Evolutionary conservation across 345 rosid species (phyloP).

Genomic region (Laguncularia racemosa): DNA sequence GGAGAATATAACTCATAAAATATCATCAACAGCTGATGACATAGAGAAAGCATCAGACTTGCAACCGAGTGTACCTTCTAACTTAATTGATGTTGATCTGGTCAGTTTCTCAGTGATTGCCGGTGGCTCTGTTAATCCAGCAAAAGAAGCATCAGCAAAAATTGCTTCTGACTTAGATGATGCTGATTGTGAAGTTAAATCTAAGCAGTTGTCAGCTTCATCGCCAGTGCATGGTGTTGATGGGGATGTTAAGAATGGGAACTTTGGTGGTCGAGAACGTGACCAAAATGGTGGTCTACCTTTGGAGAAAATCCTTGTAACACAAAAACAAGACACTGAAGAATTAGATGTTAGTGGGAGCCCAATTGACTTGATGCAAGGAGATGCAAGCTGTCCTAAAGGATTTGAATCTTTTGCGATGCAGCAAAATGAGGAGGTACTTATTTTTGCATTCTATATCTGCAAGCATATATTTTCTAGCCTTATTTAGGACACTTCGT

Average conservation of each 20-base stretch:
- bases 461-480: too few relatives aligned
- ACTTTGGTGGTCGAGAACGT: constrained; percentile 7
- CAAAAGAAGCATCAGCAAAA: constrained; percentile 19
- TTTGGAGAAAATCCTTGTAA: constrained; percentile 14
- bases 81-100: constrained; percentile 9
- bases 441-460: neutral
- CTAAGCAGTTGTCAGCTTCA: constrained; percentile 23
- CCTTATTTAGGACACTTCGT: too few relatives aligned
- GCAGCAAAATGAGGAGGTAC: constrained; percentile 46
- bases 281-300: constrained; percentile 8
- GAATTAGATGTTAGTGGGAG: constrained; percentile 19
- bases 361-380: constrained; percentile 14
- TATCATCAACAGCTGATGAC: too few relatives aligned
- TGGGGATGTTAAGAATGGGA: constrained; percentile 8
- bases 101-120: constrained; percentile 11
- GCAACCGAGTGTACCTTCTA: constrained; percentile 8
- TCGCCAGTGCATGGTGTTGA: constrained; percentile 9
- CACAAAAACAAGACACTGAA: constrained; percentile 23
- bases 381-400: constrained; percentile 15
- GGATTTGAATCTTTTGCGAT: constrained; percentile 29
- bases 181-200: constrained; percentile 11
- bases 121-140: constrained; percentile 10
- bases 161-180: constrained; percentile 19
- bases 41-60: constrained; percentile 6
- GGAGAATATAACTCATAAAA: too few relatives aligned